Evolutionary conservation across 352 stramenopile genomes (phyloP).

Genomic region (Globisporangium alternatum): DNA sequence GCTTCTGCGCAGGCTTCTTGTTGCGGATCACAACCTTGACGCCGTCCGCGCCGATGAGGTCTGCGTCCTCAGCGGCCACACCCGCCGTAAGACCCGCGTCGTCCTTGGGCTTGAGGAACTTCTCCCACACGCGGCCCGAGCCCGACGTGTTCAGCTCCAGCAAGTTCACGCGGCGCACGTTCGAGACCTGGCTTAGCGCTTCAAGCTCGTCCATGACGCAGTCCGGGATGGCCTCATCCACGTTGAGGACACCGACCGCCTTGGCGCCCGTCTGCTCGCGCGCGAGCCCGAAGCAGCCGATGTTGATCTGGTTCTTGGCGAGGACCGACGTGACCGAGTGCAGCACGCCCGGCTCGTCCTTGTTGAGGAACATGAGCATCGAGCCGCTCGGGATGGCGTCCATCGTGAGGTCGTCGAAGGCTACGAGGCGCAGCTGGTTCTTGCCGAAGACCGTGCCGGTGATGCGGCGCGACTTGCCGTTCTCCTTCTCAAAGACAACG

Average conservation of each 20-base stretch:
- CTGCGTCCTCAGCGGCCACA: not conserved
- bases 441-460: constrained; percentile 89
- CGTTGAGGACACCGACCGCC: constrained; percentile 86
- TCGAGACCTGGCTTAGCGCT: constrained; percentile 65
- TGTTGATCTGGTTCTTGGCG: constrained; percentile 92
- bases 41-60: constrained; percentile 19
- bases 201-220: constrained; percentile 83
- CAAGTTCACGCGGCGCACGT: constrained; percentile 84
- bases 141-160: constrained; percentile 62
- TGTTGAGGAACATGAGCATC: constrained; percentile 94
- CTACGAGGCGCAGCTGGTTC: constrained; percentile 83
- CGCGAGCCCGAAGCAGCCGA: constrained; percentile 90
- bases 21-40: constrained; percentile 52
- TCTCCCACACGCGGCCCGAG: constrained; percentile 49
- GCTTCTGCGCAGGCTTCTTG: constrained; percentile 70
- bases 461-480: constrained; percentile 55
- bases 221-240: constrained; percentile 88
- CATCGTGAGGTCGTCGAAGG: constrained; percentile 87
- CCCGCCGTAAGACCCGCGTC: constrained; percentile 6
- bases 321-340: constrained; percentile 93
- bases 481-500: constrained; percentile 90
- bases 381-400: constrained; percentile 83
- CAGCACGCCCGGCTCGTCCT: constrained; percentile 92
- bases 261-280: constrained; percentile 57
- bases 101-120: constrained; percentile 56